These are phyloP conservation scores for Physocladia obscura DNA, from an alignment of 192 early-diverging fungal genomes.

Conservation along the genomic window DNA sequence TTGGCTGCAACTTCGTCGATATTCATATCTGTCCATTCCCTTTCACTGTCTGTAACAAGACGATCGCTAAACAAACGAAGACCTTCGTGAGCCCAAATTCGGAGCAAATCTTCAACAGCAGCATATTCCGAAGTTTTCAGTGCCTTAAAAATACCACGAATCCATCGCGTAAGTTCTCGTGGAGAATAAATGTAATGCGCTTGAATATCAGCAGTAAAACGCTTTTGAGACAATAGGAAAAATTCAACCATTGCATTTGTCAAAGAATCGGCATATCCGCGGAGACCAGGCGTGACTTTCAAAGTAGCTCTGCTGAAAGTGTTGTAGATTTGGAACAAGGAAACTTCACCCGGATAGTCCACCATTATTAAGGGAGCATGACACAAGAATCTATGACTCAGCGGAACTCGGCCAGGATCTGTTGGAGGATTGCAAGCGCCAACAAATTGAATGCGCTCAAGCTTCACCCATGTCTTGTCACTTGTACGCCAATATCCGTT, in stretches of 20 bases:
- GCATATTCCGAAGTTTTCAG: constrained; percentile 81
- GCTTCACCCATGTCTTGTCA: constrained; percentile 89
- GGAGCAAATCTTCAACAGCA: constrained; percentile 75
- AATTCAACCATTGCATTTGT: constrained; percentile 98
- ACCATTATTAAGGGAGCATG: constrained; percentile 97
- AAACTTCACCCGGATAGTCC: constrained; percentile 92
- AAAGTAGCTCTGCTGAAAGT: constrained; percentile 91
- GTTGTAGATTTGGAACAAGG: constrained; percentile 93
- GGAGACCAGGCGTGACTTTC: constrained; percentile 85
- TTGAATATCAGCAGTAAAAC: constrained; percentile 96
- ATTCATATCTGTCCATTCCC: constrained; percentile 85
- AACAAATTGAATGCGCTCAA: constrained; percentile 98
- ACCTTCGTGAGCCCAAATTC: constrained; percentile 98
- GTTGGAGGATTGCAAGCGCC: constrained; percentile 99
- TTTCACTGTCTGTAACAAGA: constrained; percentile 83
- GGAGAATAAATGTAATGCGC: constrained; percentile 99
- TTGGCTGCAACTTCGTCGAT: constrained; percentile 79
- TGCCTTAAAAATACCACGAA: constrained; percentile 95
- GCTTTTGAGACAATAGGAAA: constrained; percentile 82
- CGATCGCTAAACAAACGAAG: constrained; percentile 98
- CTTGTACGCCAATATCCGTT: constrained; percentile 94
- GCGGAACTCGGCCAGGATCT: constrained; percentile 94
- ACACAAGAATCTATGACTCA: constrained; percentile 94
- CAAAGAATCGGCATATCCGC: constrained; percentile 86
- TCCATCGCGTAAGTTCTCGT: constrained; percentile 98